Evolutionary conservation across 2,329 filamentous ascomycete genomes (phyloP).

Genomic region (Neofusicoccum sp.): DNA sequence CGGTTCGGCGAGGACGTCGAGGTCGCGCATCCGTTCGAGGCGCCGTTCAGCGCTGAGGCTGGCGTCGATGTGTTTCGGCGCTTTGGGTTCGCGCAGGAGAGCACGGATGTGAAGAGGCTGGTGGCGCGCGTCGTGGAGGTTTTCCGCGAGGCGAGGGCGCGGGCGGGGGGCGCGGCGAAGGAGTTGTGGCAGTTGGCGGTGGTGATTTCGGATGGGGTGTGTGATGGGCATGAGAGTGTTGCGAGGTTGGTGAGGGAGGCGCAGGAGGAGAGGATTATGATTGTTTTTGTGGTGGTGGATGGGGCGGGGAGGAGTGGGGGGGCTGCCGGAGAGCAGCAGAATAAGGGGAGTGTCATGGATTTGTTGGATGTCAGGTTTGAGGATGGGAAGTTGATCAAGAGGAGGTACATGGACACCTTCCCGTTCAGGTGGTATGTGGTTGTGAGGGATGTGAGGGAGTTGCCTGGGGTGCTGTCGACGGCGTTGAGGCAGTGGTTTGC

Average conservation of each 20-base stretch:
- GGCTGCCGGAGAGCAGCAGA: slow-evolving; percentile 37
- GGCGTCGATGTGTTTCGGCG: slow-evolving; percentile 82
- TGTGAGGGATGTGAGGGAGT: slow-evolving; percentile 86
- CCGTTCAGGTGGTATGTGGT: slow-evolving; percentile 97
- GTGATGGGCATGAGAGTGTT: slow-evolving; percentile 84
- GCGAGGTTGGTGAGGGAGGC: slow-evolving; percentile 82
- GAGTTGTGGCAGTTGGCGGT: slow-evolving; percentile 90
- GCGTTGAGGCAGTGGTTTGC: slow-evolving; percentile 96
- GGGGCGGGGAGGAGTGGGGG: slow-evolving; percentile 36
- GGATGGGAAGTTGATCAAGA: slow-evolving; percentile 73
- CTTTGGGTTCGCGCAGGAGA: slow-evolving; percentile 82
- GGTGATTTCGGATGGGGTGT: slow-evolving; percentile 91
- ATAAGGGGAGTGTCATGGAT: slow-evolving; percentile 75
- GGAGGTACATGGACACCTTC: slow-evolving; percentile 91
- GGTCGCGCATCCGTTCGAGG: slow-evolving; percentile 83
- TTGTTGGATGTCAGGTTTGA: slow-evolving; percentile 85
- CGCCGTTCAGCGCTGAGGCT: slow-evolving; percentile 77
- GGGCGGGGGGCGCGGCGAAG: slow-evolving; percentile 51
- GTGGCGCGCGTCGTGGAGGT: slow-evolving; percentile 76
- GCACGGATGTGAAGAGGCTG: slow-evolving; percentile 82
- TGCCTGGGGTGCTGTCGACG: slow-evolving; percentile 84
- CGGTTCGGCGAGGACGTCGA: slow-evolving; percentile 85
- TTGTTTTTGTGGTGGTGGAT: slow-evolving; percentile 97
- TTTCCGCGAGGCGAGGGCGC: slow-evolving; percentile 75
- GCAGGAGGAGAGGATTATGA: slow-evolving; percentile 92